Base-by-base conservation (phyloP, 306 rosid species). In the Quercus robur region DNA sequence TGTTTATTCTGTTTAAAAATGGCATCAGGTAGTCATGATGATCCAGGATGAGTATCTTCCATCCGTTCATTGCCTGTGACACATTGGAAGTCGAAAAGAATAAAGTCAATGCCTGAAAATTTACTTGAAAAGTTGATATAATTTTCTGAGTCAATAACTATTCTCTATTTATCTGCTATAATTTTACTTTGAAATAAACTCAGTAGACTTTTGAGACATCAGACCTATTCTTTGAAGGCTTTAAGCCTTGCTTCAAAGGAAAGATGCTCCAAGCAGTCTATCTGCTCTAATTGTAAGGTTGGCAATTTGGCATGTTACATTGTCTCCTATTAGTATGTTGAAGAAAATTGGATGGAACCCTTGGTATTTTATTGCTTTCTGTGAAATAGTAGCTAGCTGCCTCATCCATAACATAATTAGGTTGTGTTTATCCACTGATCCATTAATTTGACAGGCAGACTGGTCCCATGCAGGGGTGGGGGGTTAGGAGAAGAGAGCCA, bases 21-120 rank as follows among this genome's bases (percentile, higher is more conserved):
- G 92, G 94, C 74, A 87, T 83, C 56, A 91, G 87, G 68, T 86
- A 85, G 81, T 93, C 94, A 88, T 88, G 91, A 82, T 91, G 92
- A 38, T 91, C 94, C 79, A 93, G 74, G 74, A 88, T 87, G 85
- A 89, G 82, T n/a, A 93, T 70, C 78, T 86, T 89, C 78, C 86
- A 3, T 0, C 75, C 70, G 9, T 77, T 56, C 78, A 91, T 31
- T 74, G 97, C 97, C 97, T 93, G 79, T 18, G 56, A 67, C 79
- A 77, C 76, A 84, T 31, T 3, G 67, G 10, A 25, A 79, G 21
- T 70, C 10, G 28, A 44, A 54, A 55, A 23, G 14, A 6, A 55
- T 20, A 15, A 76, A 9, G 70, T 17, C 13, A 2, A 2, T 35
- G 78, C 78, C 11, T 4, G 4, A n/a, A 8, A 28, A 59, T 21